Base-by-base conservation (phyloP, 306 rosid species). In the Cucurbita maxima region DNA sequence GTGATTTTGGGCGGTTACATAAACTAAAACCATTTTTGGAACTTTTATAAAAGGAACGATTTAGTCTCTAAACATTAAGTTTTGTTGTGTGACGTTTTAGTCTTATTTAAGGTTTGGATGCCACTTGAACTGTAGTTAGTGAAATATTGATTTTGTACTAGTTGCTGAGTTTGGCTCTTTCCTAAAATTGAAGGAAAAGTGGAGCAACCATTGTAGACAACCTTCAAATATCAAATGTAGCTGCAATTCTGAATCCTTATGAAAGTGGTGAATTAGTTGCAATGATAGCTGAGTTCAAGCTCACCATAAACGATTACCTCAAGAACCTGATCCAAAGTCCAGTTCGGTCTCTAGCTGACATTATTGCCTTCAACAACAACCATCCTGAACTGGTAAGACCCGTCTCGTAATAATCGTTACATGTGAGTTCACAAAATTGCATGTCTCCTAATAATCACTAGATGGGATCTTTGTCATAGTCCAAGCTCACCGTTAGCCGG, bases 141-240 rank as follows among this genome's bases (percentile, higher is more conserved):
- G 34, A 30, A 30, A 2, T 30, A 30, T 30, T 30, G 34, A 34
- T 10, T 7, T 1, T 15, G 7, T 30, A 7, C 34, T 71, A 30
- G 19, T 48, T 40, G 53, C 40, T 36, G 75, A 51, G 48, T 71
- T 30, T 1, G 1, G 18, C 14, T 1, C 67, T 44, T 10, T 13
- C 40, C 51, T 36, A 3, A 25, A 76, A 70, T 59, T 76, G 20
- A 70, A 90, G 97, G 86, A 63, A 75, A 79, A 73, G 76, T 60
- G 97, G 96, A 53, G 97, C 92, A 63, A 80, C 72, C 22, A 61
- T 88, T 54, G 76, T 88, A 12, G 96, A 88, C 36, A 76, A 90
- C 81, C 77, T 90, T 78, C 88, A 86, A 45, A 84, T 90, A 73
- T 66, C 73, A 7, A 84, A 85, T 69, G 38, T 81, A 45, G 82